These are phyloP conservation scores for Calvatia gigantea DNA, from an alignment of 768 basidiomycete genomes.

Conservation along the genomic window DNA sequence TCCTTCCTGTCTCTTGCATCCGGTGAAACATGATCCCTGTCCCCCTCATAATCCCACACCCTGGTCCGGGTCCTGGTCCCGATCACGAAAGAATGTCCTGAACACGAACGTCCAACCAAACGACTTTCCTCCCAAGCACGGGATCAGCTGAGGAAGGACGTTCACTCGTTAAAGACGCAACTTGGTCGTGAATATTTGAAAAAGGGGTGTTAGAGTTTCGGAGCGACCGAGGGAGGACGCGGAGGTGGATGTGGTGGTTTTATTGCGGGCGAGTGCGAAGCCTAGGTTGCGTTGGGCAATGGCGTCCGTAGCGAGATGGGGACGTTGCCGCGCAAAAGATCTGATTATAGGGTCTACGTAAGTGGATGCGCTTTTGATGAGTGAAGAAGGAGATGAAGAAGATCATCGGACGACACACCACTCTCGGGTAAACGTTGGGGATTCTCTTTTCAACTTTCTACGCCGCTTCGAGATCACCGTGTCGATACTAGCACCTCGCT, in stretches of 20 bases:
- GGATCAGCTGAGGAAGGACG: conserved; percentile 36
- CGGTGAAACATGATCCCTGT: conserved; percentile 10
- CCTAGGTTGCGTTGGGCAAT: conserved; percentile 92
- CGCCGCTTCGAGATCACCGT: conserved; percentile 85
- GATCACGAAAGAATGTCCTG: conserved; percentile 13
- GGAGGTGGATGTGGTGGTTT: conserved; percentile 14
- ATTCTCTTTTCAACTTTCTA: conserved; percentile 89
- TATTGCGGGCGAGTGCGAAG: conserved; percentile 52
- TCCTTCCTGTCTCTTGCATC: conserved; percentile 17
- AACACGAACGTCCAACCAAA: conserved; percentile 23
- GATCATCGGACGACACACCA: conserved; percentile 43
- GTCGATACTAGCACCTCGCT: conserved; percentile 94
- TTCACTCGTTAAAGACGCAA: conserved; percentile 19
- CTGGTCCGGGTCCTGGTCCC: conserved; percentile 22
- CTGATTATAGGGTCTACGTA: conserved; percentile 84
- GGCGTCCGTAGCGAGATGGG: conserved; percentile 79
- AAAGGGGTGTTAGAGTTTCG: conserved; percentile 33
- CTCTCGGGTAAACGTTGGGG: conserved; percentile 81
- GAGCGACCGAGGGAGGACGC: conserved; percentile 23
- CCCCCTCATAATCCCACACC: conserved; percentile 20
- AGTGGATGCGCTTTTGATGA: neutral
- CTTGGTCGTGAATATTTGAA: conserved; percentile 15
- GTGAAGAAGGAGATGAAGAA: too few species aligned
- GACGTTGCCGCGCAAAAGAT: conserved; percentile 83
- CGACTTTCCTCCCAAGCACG: conserved; percentile 25